These are phyloP conservation scores for Phoma sp. DNA, from an alignment of 2,329 filamentous ascomycete species.

Conservation along the genomic window DNA sequence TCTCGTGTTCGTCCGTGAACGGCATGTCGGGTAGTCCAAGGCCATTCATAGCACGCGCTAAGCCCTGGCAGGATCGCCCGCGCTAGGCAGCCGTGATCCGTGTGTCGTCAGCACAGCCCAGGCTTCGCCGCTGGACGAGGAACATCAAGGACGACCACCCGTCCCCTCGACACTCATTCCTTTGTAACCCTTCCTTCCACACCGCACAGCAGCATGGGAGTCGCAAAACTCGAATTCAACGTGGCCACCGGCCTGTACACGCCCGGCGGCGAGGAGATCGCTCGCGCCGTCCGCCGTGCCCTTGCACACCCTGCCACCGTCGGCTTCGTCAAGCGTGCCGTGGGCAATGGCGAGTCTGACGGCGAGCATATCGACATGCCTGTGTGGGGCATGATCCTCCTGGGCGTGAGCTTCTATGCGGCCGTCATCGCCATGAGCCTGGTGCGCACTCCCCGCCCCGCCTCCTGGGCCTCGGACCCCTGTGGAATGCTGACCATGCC, in stretches of 20 bases:
- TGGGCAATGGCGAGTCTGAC: conserved; percentile 17
- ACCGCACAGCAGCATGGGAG: conserved; percentile 12
- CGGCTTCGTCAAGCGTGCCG: conserved; percentile 39
- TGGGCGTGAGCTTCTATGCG: conserved; percentile 47
- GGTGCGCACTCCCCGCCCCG: conserved; percentile 37
- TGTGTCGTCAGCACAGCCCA: conserved; percentile 23
- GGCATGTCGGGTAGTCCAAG: conserved; percentile 7
- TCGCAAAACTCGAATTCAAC: conserved; percentile 10
- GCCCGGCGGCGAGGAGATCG: conserved; percentile 27
- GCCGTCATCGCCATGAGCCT: conserved; percentile 53
- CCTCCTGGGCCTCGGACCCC: conserved; percentile 11
- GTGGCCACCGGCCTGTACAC: conserved; percentile 12
- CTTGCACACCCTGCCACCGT: conserved; percentile 35
- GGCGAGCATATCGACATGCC: conserved; percentile 36
- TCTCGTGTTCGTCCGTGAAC: conserved; percentile 13
- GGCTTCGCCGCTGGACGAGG: conserved; percentile 26
- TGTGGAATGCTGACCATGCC: conserved; percentile 10
- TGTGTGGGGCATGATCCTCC: conserved; percentile 35
- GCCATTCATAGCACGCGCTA: conserved; percentile 31
- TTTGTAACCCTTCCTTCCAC: conserved; percentile 12
- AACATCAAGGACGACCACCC: conserved; percentile 17
- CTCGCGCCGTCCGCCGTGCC: conserved; percentile 42
- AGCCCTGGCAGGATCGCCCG: conserved; percentile 13
- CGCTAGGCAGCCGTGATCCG: conserved; percentile 23
- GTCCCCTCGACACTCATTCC: conserved; percentile 1